A percentile compares a stretch with the other conserved stretches of the same genome.
phyloP scores from a whole-genome alignment of 2,329 filamentous ascomycete species.

The Paraphaeosphaeria sporulosa region DNA sequence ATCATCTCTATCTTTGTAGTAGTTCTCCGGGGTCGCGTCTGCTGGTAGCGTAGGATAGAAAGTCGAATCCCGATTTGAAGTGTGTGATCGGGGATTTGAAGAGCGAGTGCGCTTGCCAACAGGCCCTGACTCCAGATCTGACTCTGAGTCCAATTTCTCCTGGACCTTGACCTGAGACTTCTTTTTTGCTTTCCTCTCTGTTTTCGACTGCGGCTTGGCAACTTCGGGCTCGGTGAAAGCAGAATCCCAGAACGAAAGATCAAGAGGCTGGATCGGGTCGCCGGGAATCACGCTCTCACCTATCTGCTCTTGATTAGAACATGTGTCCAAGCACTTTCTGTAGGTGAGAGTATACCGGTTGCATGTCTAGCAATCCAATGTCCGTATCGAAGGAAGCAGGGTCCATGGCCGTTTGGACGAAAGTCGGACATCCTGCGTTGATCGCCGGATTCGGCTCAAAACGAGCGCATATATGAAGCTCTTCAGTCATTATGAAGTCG shows the following conservation, averaged over 20 bases:
- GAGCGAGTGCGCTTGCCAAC: too few relatives aligned
- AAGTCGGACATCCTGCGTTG: too few relatives aligned
- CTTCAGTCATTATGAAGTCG: background rate
- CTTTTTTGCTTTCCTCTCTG: background rate
- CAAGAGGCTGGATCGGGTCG: background rate
- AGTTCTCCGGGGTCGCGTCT: slow-evolving; percentile 1
- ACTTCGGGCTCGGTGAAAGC: background rate
- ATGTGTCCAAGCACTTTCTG: too few relatives aligned
- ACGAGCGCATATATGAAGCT: slow-evolving; percentile 1
- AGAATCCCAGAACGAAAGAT: background rate
- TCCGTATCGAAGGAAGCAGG: background rate
- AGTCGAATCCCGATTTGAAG: background rate
- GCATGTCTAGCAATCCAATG: background rate
- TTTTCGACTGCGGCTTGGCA: background rate
- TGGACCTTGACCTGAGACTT: background rate
- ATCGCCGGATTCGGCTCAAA: background rate
- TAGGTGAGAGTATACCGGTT: background rate
- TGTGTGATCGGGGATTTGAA: background rate
- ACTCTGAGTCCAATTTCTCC: background rate
- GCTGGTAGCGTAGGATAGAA: background rate
- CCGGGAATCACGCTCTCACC: background rate
- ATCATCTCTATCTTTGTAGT: background rate
- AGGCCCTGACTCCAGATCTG: background rate
- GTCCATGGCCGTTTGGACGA: background rate
- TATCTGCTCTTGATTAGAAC: background rate